Evolutionary conservation across 2,329 filamentous ascomycete genomes (phyloP), one percentile per base, ranked within the genome.

Genomic region (Alternaria sp.): DNA sequence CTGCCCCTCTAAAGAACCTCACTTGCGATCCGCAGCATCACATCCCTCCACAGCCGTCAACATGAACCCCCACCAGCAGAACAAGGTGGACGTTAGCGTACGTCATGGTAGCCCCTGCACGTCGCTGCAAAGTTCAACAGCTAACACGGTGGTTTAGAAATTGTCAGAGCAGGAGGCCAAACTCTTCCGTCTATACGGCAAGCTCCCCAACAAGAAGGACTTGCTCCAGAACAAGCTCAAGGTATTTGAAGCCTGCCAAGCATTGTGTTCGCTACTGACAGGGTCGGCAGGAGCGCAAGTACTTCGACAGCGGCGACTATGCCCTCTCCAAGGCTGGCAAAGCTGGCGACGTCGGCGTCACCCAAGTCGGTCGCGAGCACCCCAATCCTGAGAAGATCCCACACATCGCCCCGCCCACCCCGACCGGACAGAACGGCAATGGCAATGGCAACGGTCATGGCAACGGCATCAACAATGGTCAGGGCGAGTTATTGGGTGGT

Each of bases 11-110:
- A 28, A 11, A 52, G 41, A 55, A 59, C 68, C 36, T 62, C 65
- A 62, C 61, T 49, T 26, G 41, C 61, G 59, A 55, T 58, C 54
- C 41, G 41, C 41, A 53, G 34, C 42, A 56, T 44, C 29, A 49
- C 54, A 21, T 33, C 40, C 53, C 39, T 14, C 50, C 24, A 53
- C 60, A 39, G 39, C 66, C 66, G 63, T 67, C 68, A 71, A 64
- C 67, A 96, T 98, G 92, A 97, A 97, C 80, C 94, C 94, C 71
- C 92, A 93, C 79, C 92, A 97, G 85, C 93, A 96, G 86, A 97
- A 97, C 86, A 98, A 99, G 85, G 86, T 98, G 74, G 95, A 99
- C 81, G 86, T 97, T 81, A 93, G 86, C 84, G 95, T 97, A 83
- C 83, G 91, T 86, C 63, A 67, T 67, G 54, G 33, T 40, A 57